These are phyloP conservation scores for Heterobasidion parviporum DNA, from an alignment of 1,284 basidiomycete genomes.

Conservation along the genomic window DNA sequence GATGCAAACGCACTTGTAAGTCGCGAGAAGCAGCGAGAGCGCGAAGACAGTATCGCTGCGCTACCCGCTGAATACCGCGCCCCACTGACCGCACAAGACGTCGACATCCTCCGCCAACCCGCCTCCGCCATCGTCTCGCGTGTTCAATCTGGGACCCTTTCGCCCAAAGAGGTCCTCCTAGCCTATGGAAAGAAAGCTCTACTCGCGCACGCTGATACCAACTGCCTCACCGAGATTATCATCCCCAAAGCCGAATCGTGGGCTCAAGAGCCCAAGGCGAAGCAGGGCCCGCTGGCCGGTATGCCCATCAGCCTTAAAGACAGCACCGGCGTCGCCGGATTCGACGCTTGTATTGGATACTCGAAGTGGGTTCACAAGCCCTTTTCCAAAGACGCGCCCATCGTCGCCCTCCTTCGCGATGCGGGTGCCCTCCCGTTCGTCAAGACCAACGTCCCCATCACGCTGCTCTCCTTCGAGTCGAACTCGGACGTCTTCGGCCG, in stretches of 20 bases:
- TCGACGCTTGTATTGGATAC: slow-evolving; percentile 57
- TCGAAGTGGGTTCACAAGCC: slow-evolving; percentile 34
- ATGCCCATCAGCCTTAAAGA: slow-evolving; percentile 43
- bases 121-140: slow-evolving; percentile 31
- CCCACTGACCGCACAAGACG: slow-evolving; percentile 30
- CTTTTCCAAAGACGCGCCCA: slow-evolving; percentile 28
- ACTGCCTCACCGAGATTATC: slow-evolving; percentile 53
- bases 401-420: slow-evolving; percentile 53
- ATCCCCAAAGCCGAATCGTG: slow-evolving; percentile 34
- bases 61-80: slow-evolving; percentile 32
- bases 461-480: slow-evolving; percentile 71
- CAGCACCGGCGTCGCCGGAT: slow-evolving; percentile 40
- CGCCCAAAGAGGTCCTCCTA: slow-evolving; percentile 32
- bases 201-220: slow-evolving; percentile 43
- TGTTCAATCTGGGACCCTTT: slow-evolving; percentile 30
- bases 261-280: slow-evolving; percentile 30
- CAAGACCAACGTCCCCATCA: slow-evolving; percentile 71
- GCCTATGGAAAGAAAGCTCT: slow-evolving; percentile 46
- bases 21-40: slow-evolving; percentile 36
- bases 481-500: slow-evolving; percentile 62
- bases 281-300: slow-evolving; percentile 37
- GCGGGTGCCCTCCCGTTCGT: slow-evolving; percentile 72
- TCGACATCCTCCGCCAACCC: slow-evolving; percentile 29
- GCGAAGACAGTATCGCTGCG: slow-evolving; percentile 30
- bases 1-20: slow-evolving; percentile 11